Base-by-base conservation (phyloP, 1,284 basidiomycete genomes). In the Cystobasidium slooffiae region DNA sequence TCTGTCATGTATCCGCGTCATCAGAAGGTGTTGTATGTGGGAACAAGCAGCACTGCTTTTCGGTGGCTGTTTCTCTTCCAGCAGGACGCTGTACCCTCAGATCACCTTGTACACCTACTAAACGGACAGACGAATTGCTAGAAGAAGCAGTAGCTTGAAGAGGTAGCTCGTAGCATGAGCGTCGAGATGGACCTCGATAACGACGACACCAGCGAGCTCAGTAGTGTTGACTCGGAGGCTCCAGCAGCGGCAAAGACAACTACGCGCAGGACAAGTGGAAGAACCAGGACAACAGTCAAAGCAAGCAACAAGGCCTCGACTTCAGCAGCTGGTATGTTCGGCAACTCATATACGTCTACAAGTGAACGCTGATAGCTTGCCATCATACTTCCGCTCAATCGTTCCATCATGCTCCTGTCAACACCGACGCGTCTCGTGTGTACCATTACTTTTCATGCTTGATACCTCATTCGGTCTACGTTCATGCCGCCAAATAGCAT, bases 121-220 rank as follows among this genome's bases (percentile, higher is more conserved):
- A 31, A 31, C 31, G 31, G n/a, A n/a, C 31, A 31, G 31, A 31
- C 31, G 2, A 31, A 31, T 31, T 31, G 31, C 31, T 31, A 31
- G 31, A 5, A 31, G 5, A 31, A 31, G 31, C 31, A 31, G 31
- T 31, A 5, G 31, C 31, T 31, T 31, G 31, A 31, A 18, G 6
- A 59, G 56, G 16, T 56, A 31, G 18, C 37, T 43, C 39, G 8
- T 43, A n/a, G 6, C 1, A 66, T 66, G 64, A 66, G 64, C 64
- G 53, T 66, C 44, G 51, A 18, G n/a, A 66, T 66, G 64, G 64
- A 66, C 20, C 49, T 66, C 64, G 64, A 66, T 47, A 47, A 53
- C 24, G 43, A 46, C 14, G 61, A 63, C 31, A 66, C 64, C 49
- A 66, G 64, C 64, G 49, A 47, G 39, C 64, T 66, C 64, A 66